Conservation (phyloP, 805 yeast species). For the Millerozyma acaciae region DNA sequence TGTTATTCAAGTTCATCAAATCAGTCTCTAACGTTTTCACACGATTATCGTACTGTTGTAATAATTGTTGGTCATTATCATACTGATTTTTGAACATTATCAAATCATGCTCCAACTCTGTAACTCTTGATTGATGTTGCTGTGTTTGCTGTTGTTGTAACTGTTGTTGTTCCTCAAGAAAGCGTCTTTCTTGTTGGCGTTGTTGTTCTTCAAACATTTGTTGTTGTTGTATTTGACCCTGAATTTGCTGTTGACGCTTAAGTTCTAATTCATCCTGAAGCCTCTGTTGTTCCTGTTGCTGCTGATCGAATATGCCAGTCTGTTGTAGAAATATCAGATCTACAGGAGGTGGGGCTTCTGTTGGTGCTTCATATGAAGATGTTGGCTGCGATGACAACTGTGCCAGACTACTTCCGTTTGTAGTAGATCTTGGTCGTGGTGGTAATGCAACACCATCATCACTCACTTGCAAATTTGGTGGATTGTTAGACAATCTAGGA, state of each 20-base stretch:
- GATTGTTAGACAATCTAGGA: conserved; percentile 58
- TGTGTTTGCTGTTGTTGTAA: conserved; percentile 63
- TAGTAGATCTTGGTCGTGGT: conserved; percentile 28
- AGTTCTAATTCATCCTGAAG: conserved; percentile 60
- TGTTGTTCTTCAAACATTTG: conserved; percentile 74
- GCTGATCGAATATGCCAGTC: conserved; percentile 55
- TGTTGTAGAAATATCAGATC: conserved; percentile 46
- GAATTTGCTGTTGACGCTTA: conserved; percentile 64
- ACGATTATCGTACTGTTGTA: conserved; percentile 83
- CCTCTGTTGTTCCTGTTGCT: conserved; percentile 56
- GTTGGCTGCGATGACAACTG: conserved; percentile 48
- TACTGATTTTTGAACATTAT: conserved; percentile 72
- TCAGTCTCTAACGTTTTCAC: conserved; percentile 81
- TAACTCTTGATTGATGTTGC: conserved; percentile 73
- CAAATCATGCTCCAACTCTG: conserved; percentile 79
- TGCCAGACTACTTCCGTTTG: conserved; percentile 19
- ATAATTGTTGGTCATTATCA: conserved; percentile 77
- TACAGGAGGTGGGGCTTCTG: conserved; percentile 33
- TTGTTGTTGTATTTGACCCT: conserved; percentile 66
- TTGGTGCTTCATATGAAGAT: conserved; percentile 22
- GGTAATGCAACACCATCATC: conserved; percentile 37
- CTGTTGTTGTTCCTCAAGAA: conserved; percentile 64
- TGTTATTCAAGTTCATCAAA: conserved; percentile 52
- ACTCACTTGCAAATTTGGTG: conserved; percentile 53
- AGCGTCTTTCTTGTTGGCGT: conserved; percentile 61